Percentiles rank a stretch among this genome's conserved stretches.
Evolutionary conservation across 2,329 filamentous ascomycete genomes (phyloP).

Genomic region (Neofusicoccum ribis): DNA sequence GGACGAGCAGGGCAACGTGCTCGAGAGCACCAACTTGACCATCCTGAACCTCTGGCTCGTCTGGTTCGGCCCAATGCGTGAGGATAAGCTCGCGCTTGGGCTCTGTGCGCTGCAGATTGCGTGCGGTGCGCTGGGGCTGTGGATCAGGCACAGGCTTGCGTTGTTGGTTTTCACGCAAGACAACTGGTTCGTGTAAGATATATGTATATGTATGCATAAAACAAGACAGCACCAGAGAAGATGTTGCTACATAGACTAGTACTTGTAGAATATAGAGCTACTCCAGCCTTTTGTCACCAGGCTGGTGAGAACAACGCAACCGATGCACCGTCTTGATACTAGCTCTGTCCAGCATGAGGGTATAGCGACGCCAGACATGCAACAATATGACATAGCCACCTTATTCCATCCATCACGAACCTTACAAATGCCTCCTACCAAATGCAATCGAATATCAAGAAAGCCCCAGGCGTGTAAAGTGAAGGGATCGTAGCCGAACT

Average conservation of each 20-base stretch:
- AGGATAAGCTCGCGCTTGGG: conserved; percentile 79
- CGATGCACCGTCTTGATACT: not conserved
- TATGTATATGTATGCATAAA: not conserved
- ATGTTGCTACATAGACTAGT: not conserved
- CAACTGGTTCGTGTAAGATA: conserved; percentile 53
- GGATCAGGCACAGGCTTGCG: conserved; percentile 82
- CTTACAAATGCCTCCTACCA: not conserved
- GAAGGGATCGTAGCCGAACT: not conserved
- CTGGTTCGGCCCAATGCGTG: conserved; percentile 87
- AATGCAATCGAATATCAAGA: not conserved
- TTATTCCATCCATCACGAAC: not conserved
- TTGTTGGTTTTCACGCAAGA: conserved; percentile 87
- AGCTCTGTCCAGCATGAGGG: not conserved
- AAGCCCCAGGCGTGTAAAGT: too few species aligned
- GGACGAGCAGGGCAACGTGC: conserved; percentile 68
- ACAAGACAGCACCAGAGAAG: not conserved
- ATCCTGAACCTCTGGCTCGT: conserved; percentile 95
- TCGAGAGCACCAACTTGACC: conserved; percentile 86
- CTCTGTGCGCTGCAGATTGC: conserved; percentile 75
- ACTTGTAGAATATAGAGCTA: not conserved
- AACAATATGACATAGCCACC: not conserved
- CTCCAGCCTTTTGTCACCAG: not conserved
- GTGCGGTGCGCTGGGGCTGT: conserved; percentile 78
- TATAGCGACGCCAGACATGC: conserved; percentile 6
- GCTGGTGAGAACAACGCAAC: not conserved